phyloP scores from a whole-genome alignment of 164 flowering plant species.

The Berberis vulgaris region DNA sequence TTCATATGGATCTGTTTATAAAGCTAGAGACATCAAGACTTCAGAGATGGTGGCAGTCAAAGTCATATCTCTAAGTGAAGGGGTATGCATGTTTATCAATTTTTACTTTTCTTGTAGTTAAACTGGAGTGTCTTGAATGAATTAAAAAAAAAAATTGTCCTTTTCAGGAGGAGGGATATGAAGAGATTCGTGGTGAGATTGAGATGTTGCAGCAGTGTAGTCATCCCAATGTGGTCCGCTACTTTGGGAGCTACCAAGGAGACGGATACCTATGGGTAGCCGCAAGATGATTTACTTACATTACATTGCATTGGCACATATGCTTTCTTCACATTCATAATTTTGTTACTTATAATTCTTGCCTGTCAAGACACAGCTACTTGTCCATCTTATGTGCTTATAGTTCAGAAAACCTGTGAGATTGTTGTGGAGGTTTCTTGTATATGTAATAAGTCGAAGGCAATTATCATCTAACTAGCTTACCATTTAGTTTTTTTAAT shows the following conservation, averaged over 20 bases:
- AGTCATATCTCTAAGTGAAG: constrained; percentile 88
- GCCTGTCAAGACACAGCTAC: background rate
- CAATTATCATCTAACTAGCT: background rate
- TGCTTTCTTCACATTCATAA: background rate
- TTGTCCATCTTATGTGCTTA: background rate
- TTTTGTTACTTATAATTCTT: too few relatives aligned
- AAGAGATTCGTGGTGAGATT: constrained; percentile 97
- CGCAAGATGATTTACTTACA: background rate
- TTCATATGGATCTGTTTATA: constrained; percentile 95
- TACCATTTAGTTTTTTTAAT: constrained; percentile 1
- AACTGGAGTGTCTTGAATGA: constrained; percentile 3
- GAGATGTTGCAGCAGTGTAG: constrained; percentile 99
- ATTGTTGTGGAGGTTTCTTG: too few relatives aligned
- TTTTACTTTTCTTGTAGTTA: background rate
- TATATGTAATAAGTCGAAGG: too few relatives aligned
- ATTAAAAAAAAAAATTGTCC: background rate
- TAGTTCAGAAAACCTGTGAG: background rate
- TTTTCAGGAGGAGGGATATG: constrained; percentile 95
- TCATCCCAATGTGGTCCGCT: constrained; percentile 99
- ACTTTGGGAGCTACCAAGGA: constrained; percentile 98
- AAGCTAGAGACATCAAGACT: constrained; percentile 85
- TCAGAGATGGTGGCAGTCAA: constrained; percentile 97
- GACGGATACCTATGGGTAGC: constrained; percentile 97
- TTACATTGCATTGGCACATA: background rate
- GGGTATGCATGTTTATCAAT: constrained; percentile 38